Base-by-base conservation (phyloP, 2,329 filamentous ascomycete genomes). In the Exophiala calicioides region DNA sequence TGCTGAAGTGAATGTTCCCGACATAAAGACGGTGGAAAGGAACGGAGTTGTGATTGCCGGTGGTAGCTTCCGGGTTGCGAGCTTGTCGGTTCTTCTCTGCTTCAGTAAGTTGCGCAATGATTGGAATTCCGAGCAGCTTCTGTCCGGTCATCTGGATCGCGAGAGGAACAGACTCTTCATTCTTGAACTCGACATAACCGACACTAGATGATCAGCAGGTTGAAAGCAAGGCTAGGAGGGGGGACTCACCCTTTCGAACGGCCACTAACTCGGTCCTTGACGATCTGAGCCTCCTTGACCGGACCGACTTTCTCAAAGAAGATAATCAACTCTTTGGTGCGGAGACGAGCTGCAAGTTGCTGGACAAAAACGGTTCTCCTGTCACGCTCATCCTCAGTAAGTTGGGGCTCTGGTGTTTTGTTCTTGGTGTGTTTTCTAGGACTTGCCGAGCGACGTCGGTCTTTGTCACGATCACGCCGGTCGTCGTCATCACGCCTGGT, bases 41-140 rank as follows among this genome's bases (percentile, higher is more conserved):
- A 50, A 95, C 85, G 52, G 88, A 86, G 66, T 90, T 90, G 50
- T 86, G 84, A 59, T 88, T 81, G 49, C 73, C 75, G 57, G 78
- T 82, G 57, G 79, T 78, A 40, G 79, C 74, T 60, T 93, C 87
- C 41, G 87, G 81, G 56, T 81, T 91, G 59, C 91, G 89, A 56
- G 90, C 89, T 76, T 95, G 91, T 61, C 93, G 90, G 67, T 98
- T 98, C 78, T 98, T 98, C 71, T 98, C 94, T 67, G 93, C 94
- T 78, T 98, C 93, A 62, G 93, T 97, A 68, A 95, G 84, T 72
- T 97, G 91, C 44, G 91, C 94, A 63, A 98, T 98, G 68, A 98
- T 94, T 50, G 93, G 93, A 59, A 98, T 96, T 78, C 90, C 90
- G 85, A 95, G 78, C 72, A 98, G 85, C 74, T 93, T 95, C 76